Evolutionary conservation across 2,329 filamentous ascomycete genomes (phyloP), one percentile per base, ranked within the genome.

Genomic region (Scolecobasidium constrictum): DNA sequence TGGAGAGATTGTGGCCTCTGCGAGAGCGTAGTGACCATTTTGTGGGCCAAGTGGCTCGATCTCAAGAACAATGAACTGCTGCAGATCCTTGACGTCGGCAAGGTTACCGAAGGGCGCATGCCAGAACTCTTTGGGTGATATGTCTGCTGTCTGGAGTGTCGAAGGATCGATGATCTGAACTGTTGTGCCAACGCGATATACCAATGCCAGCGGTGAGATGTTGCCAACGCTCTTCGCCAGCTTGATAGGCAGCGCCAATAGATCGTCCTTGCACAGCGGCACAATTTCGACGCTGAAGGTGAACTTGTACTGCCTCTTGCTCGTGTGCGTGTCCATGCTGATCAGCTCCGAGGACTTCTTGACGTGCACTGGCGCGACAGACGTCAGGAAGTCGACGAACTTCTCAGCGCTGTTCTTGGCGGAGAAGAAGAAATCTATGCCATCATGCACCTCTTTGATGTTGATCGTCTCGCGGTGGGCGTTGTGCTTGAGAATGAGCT

Each of bases 381-480:
- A 90, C 52, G 78, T 78, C 48, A 95, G 68, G 60, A 95, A 94
- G 62, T 96, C 88, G 47, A 93, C 77, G 60, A 94, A 90, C 56
- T 85, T 87, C 57, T 94, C 86, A 5, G 88, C 90, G 53, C 94
- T 84, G 56, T 95, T 98, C 54, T 86, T 74, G 46, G 83, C 79
- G 0, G 86, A 75, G 57, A 92, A 98, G 72, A 81, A 98, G 62
- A 98, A 98, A 60, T 98, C 92, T 46, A 98, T 80, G 2, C 92
- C 92, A 53, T 95, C 87, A 64, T 88, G 88, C 20, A 86, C 84
- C 65, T 98, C 92, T 60, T 93, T 95, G 66, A 98, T 98, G 62
- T 96, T 98, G 64, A 95, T 88, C 1, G 90, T 92, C 52, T 98
- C 88, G 50, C 78, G 77, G 62, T 94, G 88, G 3, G 90, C 92